Evolutionary conservation across 129 eudicot genomes (phyloP).

Genomic region (Gnaphalium uliginosum): DNA sequence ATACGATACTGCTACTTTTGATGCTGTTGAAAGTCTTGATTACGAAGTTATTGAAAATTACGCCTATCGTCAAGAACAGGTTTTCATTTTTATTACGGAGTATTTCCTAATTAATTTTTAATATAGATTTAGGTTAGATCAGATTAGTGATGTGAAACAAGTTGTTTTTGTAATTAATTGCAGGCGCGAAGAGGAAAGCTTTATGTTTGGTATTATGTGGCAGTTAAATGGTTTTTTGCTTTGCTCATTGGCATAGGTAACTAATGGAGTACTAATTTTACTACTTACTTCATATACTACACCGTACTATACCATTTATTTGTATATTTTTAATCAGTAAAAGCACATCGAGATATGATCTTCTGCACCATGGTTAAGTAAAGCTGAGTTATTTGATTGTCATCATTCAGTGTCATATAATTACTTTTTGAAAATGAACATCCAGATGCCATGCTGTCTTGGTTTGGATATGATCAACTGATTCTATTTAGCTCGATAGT

Average conservation of each 20-base stretch:
- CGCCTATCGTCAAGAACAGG: conserved; percentile 94
- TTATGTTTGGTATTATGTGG: conserved; percentile 69
- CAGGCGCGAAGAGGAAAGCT: conserved; percentile 86
- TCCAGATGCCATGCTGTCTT: neutral
- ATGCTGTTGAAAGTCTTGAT: conserved; percentile 81
- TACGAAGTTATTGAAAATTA: conserved; percentile 92
- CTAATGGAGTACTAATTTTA: neutral
- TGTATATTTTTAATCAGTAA: neutral
- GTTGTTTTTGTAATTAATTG: neutral
- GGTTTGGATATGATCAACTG: neutral
- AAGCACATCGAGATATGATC: neutral
- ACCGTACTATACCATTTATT: no score
- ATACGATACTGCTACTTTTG: conserved; percentile 23
- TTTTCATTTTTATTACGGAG: neutral
- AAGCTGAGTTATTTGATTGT: neutral
- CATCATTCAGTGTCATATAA: neutral
- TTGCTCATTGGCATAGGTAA: conserved; percentile 88
- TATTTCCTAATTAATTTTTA: neutral
- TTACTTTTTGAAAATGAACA: neutral
- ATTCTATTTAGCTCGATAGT: neutral
- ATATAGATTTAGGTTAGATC: neutral
- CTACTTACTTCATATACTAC: neutral
- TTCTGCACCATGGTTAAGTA: neutral
- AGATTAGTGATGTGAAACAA: neutral
- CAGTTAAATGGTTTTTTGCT: conserved; percentile 88